Evolutionary conservation across 495 filamentous ascomycete species (phyloP).

Genomic region (Annulohypoxylon nitens): DNA sequence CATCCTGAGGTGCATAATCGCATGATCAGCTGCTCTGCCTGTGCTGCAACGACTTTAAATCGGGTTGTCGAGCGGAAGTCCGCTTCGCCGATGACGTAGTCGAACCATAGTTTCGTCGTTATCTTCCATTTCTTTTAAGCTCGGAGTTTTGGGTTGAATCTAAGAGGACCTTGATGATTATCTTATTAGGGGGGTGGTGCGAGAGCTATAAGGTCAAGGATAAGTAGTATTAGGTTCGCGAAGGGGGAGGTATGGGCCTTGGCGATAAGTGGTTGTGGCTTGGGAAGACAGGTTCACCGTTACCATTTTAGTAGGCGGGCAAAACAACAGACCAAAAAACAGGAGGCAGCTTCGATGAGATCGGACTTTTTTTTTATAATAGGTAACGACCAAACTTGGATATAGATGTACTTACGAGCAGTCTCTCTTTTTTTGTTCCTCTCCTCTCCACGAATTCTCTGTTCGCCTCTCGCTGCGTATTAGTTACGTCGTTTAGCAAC

Average conservation of each 20-base stretch:
- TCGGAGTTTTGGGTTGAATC: constrained; percentile 20
- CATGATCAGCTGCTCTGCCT: constrained; percentile 26
- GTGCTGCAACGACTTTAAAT: not conserved
- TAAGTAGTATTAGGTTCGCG: not conserved
- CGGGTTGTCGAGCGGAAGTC: constrained; percentile 4
- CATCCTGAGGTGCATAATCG: constrained; percentile 16
- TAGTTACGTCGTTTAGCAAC: constrained; percentile 17
- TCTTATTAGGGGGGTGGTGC: constrained; percentile 7
- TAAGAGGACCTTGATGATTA: constrained; percentile 1
- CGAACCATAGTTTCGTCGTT: not conserved
- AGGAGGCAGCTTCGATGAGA: constrained; percentile 10
- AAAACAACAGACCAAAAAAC: constrained; percentile 15
- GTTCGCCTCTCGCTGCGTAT: constrained; percentile 13
- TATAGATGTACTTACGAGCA: constrained; percentile 38
- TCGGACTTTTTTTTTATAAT: constrained; percentile 11
- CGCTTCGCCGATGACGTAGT: not conserved
- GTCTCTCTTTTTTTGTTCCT: constrained; percentile 24
- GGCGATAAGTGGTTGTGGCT: not conserved
- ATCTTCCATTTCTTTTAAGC: constrained; percentile 8
- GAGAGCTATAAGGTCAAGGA: constrained; percentile 14
- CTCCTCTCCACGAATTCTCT: not conserved
- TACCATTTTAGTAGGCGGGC: constrained; percentile 12
- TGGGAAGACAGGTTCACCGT: not conserved
- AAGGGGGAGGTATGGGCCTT: not conserved
- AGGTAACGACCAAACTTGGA: constrained; percentile 17